Evolutionary conservation across 1,284 basidiomycete genomes (phyloP), one percentile per base, ranked within the genome.

Genomic region (Rhodotorula sp.): DNA sequence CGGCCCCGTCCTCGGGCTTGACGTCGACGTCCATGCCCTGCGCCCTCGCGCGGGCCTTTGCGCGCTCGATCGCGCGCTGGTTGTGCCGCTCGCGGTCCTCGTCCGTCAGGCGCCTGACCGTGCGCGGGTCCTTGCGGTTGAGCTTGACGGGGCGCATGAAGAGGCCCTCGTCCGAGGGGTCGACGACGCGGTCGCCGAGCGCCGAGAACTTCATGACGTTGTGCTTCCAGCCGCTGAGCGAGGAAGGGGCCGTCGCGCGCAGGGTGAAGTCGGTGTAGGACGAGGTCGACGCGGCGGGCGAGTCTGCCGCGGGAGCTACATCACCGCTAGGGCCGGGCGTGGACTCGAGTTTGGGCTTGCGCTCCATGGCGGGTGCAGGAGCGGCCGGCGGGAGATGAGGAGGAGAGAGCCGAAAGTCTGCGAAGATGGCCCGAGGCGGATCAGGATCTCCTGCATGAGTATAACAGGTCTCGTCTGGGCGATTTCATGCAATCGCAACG

Each of bases 91-190:
- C 85, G 81, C 66, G 84, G 86, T 68, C 82, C 82, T 50, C 78
- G 80, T 78, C 77, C 12, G 77, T 75, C 58, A 75, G 71, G 45
- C 74, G 74, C 41, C 74, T 55, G 46, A 76, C 74, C 13, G 71
- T 76, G 74, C 87, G 83, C 70, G 88, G 81, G 77, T 93, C 90
- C 82, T 92, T 93, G 77, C 92, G 85, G 80, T 93, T 93, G 74
- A 93, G 84, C 82, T 90, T 91, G 78, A 93, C 88, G 12, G 92
- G 91, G 57, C 69, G 64, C 7, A 75, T 52, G 57, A 78, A 73
- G 34, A 48, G 59, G 21, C 61, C 63, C 41, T 60, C 59, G 54
- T 69, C 67, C 10, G 68, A 59, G 14, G 72, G 74, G 41, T 64
- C 72, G 69, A 53, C 74, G 19, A 60, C 52, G 19, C 70, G 67